Evolutionary conservation across 2,329 filamentous ascomycete species (phyloP).

Genomic region (Arthrobotrys entomopaga): DNA sequence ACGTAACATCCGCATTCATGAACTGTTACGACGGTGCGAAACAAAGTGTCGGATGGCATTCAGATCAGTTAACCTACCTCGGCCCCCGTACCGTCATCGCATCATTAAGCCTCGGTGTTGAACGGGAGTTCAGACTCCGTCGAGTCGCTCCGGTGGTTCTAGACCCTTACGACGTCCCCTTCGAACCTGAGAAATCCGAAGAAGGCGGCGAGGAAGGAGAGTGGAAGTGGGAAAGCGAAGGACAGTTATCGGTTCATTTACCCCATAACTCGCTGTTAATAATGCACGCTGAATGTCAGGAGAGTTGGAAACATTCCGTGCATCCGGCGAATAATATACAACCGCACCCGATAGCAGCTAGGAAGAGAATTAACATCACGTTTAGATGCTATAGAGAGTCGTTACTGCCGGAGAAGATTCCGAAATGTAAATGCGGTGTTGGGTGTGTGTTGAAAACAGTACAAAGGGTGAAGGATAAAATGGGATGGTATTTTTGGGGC

Average conservation of each 20-base stretch:
- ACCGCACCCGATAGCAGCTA: constrained; percentile 83
- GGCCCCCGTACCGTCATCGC: constrained; percentile 90
- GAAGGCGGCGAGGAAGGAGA: constrained; percentile 1
- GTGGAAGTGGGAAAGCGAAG: constrained; percentile 66
- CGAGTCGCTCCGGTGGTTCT: constrained; percentile 73
- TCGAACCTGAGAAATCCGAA: constrained; percentile 6
- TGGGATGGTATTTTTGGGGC: constrained; percentile 90
- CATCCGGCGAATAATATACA: constrained; percentile 78
- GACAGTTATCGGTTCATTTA: constrained; percentile 90
- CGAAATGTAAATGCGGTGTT: constrained; percentile 78
- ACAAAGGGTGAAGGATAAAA: constrained; percentile 75
- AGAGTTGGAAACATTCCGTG: constrained; percentile 91
- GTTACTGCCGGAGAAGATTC: constrained; percentile 80
- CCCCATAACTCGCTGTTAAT: constrained; percentile 93
- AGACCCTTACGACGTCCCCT: constrained; percentile 58
- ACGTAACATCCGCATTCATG: constrained; percentile 88
- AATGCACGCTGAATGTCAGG: constrained; percentile 98
- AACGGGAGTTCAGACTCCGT: constrained; percentile 90
- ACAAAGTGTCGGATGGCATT: constrained; percentile 89
- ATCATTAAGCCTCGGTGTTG: constrained; percentile 87
- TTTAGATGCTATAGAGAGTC: constrained; percentile 85
- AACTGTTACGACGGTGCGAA: constrained; percentile 88
- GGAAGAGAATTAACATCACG: constrained; percentile 88
- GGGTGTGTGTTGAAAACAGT: constrained; percentile 66
- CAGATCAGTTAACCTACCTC: constrained; percentile 93